Evolutionary conservation across 805 yeast species (phyloP).

Genomic region (Kockiozyma suomiensis): DNA sequence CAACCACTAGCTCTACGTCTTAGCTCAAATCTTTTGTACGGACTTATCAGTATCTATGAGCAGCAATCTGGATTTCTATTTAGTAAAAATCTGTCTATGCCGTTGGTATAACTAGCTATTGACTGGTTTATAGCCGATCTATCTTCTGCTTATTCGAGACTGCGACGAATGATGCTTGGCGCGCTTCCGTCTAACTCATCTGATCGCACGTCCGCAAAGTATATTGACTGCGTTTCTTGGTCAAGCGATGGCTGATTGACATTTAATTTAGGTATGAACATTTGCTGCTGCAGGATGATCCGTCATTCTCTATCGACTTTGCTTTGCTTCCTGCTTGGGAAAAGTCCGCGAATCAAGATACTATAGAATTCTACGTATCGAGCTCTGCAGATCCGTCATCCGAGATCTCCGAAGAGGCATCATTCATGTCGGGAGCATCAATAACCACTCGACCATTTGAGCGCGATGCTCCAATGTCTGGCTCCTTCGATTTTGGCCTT

Average conservation of each 20-base stretch:
- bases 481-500: neutral
- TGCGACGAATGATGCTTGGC: slow-evolving; percentile 5
- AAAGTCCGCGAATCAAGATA: neutral
- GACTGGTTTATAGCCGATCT: slow-evolving; percentile 4
- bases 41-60: slow-evolving; percentile 31
- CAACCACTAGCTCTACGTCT: slow-evolving; percentile 38
- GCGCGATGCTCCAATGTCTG: neutral
- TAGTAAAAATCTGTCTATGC: no score
- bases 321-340: slow-evolving; percentile 20
- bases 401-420: neutral
- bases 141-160: slow-evolving; percentile 11
- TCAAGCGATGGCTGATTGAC: no score
- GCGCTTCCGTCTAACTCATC: neutral
- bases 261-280: neutral
- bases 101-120: no score
- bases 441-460: neutral
- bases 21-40: slow-evolving; percentile 35
- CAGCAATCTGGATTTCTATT: slow-evolving; percentile 29
- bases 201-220: neutral
- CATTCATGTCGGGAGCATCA: neutral
- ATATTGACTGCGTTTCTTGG: no score
- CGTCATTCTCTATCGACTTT: slow-evolving; percentile 29
- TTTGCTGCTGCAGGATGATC: slow-evolving; percentile 21
- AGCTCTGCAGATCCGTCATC: neutral
- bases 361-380: neutral